Evolutionary conservation across 257 asterid genomes (phyloP).

Genomic region (Solanum rostratum): DNA sequence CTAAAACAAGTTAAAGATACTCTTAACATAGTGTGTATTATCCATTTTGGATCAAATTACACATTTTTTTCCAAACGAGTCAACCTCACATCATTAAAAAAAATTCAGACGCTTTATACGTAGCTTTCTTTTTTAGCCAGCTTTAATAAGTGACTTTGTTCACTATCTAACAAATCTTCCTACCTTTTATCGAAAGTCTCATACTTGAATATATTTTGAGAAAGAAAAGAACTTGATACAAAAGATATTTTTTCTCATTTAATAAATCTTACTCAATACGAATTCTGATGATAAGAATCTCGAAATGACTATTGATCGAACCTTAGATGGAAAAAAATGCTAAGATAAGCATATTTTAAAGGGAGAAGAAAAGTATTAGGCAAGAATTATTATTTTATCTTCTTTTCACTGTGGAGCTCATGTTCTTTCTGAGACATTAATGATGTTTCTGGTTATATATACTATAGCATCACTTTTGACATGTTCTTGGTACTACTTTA

Average conservation of each 20-base stretch:
- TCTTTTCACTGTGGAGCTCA: neutral
- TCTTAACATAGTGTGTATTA: neutral
- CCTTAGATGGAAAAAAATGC: neutral
- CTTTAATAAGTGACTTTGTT: neutral
- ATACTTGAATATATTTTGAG: neutral
- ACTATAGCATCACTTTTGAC: neutral
- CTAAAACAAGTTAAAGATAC: neutral
- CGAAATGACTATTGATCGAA: neutral
- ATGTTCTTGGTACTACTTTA: neutral
- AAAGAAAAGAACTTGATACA: neutral
- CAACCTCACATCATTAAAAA: neutral
- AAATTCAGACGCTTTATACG: neutral
- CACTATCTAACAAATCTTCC: neutral
- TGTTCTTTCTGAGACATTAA: neutral
- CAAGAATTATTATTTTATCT: neutral
- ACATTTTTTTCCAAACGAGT: neutral
- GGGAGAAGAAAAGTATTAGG: neutral
- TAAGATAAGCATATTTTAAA: neutral
- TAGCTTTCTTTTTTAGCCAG: neutral
- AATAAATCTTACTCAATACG: neutral
- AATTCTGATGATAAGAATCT: neutral
- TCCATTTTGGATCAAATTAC: neutral
- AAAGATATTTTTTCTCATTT: neutral
- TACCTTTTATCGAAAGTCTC: neutral
- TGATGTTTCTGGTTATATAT: neutral